Conservation (phyloP, 164 flowering plant genomes). For the Piper betle region DNA sequence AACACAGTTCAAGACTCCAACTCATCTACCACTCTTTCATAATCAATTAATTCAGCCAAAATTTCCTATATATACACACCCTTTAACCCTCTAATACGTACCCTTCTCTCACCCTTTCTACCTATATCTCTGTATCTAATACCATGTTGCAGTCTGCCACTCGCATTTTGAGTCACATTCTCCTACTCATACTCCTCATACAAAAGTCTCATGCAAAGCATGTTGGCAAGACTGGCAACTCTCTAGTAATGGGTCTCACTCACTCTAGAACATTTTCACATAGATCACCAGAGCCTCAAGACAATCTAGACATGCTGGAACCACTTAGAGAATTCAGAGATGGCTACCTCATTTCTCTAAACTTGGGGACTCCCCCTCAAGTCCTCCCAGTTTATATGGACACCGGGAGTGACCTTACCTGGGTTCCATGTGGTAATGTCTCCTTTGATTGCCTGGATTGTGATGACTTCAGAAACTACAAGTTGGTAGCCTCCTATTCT, state of each 20-base stretch:
- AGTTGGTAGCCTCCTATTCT: slow-evolving; percentile 27
- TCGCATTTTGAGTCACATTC: slow-evolving; percentile 3
- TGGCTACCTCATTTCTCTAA: slow-evolving; percentile 53
- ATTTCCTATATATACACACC: not conserved
- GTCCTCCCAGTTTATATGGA: slow-evolving; percentile 58
- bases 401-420: slow-evolving; percentile 74
- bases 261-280: slow-evolving; percentile 23
- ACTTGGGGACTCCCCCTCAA: slow-evolving; percentile 59
- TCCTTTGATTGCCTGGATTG: slow-evolving; percentile 62
- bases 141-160: not conserved
- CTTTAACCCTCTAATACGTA: not conserved
- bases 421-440: slow-evolving; percentile 77
- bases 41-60: not conserved
- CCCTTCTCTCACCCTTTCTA: slow-evolving; percentile 1
- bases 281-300: slow-evolving; percentile 12
- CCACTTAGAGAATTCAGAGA: slow-evolving; percentile 54
- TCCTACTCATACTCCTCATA: slow-evolving; percentile 6
- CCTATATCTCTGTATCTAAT: not conserved
- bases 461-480: slow-evolving; percentile 35
- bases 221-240: slow-evolving; percentile 1
- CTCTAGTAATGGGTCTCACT: slow-evolving; percentile 39
- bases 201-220: slow-evolving; percentile 23
- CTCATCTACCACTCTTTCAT: slow-evolving; percentile 1
- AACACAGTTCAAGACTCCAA: not conserved
- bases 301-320: slow-evolving; percentile 30